Conservation (phyloP, 2,329 filamentous ascomycete genomes). For the Aspergillus intermedius region DNA sequence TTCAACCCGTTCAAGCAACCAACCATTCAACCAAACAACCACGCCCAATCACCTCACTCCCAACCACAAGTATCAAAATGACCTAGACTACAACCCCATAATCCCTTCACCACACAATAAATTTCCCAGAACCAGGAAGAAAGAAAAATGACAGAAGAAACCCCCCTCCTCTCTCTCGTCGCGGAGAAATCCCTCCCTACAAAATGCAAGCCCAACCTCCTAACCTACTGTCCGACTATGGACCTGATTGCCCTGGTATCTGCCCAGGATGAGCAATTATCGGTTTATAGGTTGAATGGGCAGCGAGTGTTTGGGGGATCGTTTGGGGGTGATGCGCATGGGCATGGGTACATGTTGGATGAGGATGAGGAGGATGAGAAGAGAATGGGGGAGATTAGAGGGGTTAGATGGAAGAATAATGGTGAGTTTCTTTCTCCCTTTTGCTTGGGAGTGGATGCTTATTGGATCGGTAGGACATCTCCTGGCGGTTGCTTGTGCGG, state of each 20-base stretch:
- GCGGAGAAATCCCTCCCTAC: constrained; percentile 35
- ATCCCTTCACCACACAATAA: neutral
- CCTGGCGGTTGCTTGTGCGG: constrained; percentile 76
- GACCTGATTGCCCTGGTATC: constrained; percentile 67
- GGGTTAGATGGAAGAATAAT: constrained; percentile 60
- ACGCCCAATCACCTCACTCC: neutral
- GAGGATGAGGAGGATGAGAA: constrained; percentile 32
- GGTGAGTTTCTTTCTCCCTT: constrained; percentile 42
- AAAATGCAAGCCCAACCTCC: constrained; percentile 42
- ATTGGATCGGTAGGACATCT: constrained; percentile 48
- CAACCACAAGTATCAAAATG: neutral
- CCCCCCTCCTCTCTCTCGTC: constrained; percentile 33
- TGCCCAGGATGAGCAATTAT: constrained; percentile 59
- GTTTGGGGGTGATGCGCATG: constrained; percentile 31
- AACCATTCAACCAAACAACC: neutral
- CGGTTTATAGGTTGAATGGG: constrained; percentile 71
- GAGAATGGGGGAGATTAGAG: constrained; percentile 29
- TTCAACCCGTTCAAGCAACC: neutral
- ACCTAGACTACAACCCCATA: neutral
- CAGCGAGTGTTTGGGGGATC: constrained; percentile 57
- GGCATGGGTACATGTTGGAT: constrained; percentile 16
- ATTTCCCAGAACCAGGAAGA: neutral
- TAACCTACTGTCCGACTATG: constrained; percentile 76
- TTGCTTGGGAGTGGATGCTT: constrained; percentile 2
- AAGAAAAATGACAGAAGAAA: constrained; percentile 3